phyloP scores from a whole-genome alignment of 2,329 filamentous ascomycete species.

The Plenodomus biglobosus region DNA sequence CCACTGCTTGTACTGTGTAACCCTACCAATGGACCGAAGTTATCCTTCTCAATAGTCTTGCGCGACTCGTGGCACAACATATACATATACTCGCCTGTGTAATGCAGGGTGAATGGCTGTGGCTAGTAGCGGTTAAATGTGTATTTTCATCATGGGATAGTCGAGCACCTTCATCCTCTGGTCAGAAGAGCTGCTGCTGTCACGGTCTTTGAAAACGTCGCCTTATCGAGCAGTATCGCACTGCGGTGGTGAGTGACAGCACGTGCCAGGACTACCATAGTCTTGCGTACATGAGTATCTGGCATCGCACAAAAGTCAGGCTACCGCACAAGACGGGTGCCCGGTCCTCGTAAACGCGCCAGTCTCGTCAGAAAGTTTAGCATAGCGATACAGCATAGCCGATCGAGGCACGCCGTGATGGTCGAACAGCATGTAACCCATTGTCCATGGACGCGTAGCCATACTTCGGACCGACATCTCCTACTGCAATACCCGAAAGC shows the following conservation, averaged over 20 bases:
- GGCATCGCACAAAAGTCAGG: slow-evolving; percentile 52
- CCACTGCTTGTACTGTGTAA: slow-evolving; percentile 58
- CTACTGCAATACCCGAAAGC: slow-evolving; percentile 52
- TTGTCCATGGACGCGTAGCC: slow-evolving; percentile 58
- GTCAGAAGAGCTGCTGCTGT: slow-evolving; percentile 42
- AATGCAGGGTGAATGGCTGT: slow-evolving; percentile 55
- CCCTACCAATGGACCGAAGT: slow-evolving; percentile 54
- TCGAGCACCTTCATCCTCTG: slow-evolving; percentile 53
- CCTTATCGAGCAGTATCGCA: slow-evolving; percentile 54
- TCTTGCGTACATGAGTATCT: slow-evolving; percentile 54
- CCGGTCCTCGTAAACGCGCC: slow-evolving; percentile 51
- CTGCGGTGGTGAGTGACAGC: slow-evolving; percentile 58
- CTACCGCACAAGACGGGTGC: slow-evolving; percentile 54
- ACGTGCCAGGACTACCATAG: slow-evolving; percentile 55
- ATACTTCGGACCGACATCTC: slow-evolving; percentile 60
- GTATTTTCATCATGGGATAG: slow-evolving; percentile 58
- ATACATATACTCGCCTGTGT: slow-evolving; percentile 54
- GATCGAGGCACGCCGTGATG: slow-evolving; percentile 51
- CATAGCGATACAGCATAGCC: slow-evolving; percentile 55
- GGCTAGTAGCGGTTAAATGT: slow-evolving; percentile 56
- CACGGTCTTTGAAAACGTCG: slow-evolving; percentile 55
- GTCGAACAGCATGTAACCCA: slow-evolving; percentile 57
- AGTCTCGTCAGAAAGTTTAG: slow-evolving; percentile 50
- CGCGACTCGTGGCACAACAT: slow-evolving; percentile 51
- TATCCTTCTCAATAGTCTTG: slow-evolving; percentile 52